A percentile compares a stretch with the other conserved stretches of the same genome.
Evolutionary conservation across 148 eudicot genomes (phyloP).

Genomic region (Cornus florida): DNA sequence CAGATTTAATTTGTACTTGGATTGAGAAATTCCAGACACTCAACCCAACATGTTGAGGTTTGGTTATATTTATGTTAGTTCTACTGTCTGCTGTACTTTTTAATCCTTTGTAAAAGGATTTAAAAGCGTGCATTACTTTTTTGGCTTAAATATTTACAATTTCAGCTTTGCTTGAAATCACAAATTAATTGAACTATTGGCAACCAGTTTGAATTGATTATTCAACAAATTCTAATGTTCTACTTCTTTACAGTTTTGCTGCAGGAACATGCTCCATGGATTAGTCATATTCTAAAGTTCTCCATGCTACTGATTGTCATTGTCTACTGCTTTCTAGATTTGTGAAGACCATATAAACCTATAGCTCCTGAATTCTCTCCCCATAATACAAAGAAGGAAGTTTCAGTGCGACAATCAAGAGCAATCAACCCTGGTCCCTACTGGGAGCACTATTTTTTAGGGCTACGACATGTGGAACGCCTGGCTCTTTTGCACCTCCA

Average conservation of each 20-base stretch:
- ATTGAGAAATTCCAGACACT: too few relatives aligned
- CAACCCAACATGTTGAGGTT: too few relatives aligned
- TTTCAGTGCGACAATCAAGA: background rate
- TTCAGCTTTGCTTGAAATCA: too few relatives aligned
- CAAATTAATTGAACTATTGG: background rate
- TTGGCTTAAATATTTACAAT: too few relatives aligned
- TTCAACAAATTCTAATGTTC: background rate
- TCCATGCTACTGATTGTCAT: background rate
- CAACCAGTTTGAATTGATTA: too few relatives aligned
- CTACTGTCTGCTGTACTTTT: too few relatives aligned
- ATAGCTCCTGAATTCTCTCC: background rate
- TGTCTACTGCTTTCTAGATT: too few relatives aligned
- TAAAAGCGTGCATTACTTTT: too few relatives aligned
- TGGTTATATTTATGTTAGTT: too few relatives aligned
- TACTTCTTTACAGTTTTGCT: background rate
- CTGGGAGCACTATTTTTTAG: background rate
- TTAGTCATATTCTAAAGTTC: background rate
- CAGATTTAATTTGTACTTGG: too few relatives aligned
- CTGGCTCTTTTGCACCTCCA: background rate
- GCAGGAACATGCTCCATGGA: constrained; percentile 14
- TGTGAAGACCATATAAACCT: too few relatives aligned
- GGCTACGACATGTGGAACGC: background rate
- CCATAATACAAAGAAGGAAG: background rate
- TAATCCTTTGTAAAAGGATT: too few relatives aligned
- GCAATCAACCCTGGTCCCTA: background rate